Conservation (phyloP, 2,329 filamentous ascomycete genomes). For the Fusarium temperatum region DNA sequence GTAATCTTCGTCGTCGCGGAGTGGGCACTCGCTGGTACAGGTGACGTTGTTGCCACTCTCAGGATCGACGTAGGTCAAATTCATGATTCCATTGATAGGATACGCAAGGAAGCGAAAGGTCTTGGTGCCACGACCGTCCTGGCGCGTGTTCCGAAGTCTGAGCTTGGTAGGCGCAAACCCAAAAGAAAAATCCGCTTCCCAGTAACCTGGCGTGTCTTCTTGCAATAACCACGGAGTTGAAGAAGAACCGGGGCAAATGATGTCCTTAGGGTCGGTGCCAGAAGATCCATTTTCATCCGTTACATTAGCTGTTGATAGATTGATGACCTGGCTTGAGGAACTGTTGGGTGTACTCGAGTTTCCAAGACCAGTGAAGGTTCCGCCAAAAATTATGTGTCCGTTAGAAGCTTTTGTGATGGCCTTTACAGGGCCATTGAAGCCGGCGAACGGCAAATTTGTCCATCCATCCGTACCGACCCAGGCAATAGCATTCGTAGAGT, state of each 20-base stretch:
- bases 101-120: conserved; percentile 87
- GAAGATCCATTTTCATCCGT: conserved; percentile 70
- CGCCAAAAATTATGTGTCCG: conserved; percentile 91
- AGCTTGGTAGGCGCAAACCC: conserved; percentile 88
- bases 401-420: conserved; percentile 83
- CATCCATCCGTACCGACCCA: conserved; percentile 77
- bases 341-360: conserved; percentile 76
- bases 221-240: conserved; percentile 82
- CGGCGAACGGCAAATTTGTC: conserved; percentile 86
- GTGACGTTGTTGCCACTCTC: conserved; percentile 70
- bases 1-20: conserved; percentile 75
- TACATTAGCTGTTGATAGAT: conserved; percentile 81
- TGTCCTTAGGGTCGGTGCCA: conserved; percentile 74
- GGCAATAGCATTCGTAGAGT: conserved; percentile 89
- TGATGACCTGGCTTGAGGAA: conserved; percentile 81
- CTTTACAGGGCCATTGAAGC: conserved; percentile 91
- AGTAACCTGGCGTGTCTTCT: conserved; percentile 80
- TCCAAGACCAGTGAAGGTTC: conserved; percentile 86
- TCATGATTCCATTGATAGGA: conserved; percentile 92
- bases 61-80: conserved; percentile 89
- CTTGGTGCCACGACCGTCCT: conserved; percentile 85
- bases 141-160: conserved; percentile 86
- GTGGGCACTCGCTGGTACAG: conserved; percentile 86
- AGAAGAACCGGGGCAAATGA: conserved; percentile 78
- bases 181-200: conserved; percentile 84